Percentiles rank a stretch among this genome's conserved stretches.
Conservation (phyloP, 140 eudicot species). For the Bidens hawaiensis region DNA sequence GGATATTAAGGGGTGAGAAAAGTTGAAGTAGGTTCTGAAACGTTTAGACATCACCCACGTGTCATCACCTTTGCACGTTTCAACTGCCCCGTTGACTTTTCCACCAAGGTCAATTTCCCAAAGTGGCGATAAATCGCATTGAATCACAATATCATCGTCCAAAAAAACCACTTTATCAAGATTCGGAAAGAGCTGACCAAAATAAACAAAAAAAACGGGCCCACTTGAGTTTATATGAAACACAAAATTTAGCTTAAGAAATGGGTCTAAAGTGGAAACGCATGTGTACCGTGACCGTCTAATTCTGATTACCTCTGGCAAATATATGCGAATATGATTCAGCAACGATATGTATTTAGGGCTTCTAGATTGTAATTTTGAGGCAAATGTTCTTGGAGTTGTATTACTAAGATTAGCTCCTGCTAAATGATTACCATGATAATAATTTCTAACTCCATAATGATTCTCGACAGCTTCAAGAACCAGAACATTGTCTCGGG, state of each 20-base stretch:
- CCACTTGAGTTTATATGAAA: not conserved
- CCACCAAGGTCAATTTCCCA: constrained; percentile 87
- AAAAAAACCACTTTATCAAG: constrained; percentile 87
- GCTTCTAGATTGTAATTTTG: constrained; percentile 93
- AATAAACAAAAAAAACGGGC: not conserved
- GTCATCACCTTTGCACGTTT: constrained; percentile 87
- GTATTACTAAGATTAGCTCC: constrained; percentile 84
- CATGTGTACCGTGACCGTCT: constrained; percentile 8
- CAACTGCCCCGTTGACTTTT: constrained; percentile 89
- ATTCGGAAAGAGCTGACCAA: constrained; percentile 71
- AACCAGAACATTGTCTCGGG: constrained; percentile 96
- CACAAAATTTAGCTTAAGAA: no score
- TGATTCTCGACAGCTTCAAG: constrained; percentile 97
- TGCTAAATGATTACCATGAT: constrained; percentile 86
- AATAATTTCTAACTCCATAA: constrained; percentile 69
- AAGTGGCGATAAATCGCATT: constrained; percentile 72
- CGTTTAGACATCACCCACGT: constrained; percentile 90
- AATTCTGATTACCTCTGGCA: constrained; percentile 92
- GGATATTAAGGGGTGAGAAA: constrained; percentile 78
- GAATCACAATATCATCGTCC: constrained; percentile 87
- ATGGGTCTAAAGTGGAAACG: not conserved
- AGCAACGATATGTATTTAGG: constrained; percentile 93
- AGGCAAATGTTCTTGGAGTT: constrained; percentile 84
- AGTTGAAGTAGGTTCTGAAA: constrained; percentile 83
- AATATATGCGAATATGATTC: constrained; percentile 96